These are phyloP conservation scores for Rubia yunnanensis DNA, from an alignment of 257 asterid genomes.

Conservation along the genomic window DNA sequence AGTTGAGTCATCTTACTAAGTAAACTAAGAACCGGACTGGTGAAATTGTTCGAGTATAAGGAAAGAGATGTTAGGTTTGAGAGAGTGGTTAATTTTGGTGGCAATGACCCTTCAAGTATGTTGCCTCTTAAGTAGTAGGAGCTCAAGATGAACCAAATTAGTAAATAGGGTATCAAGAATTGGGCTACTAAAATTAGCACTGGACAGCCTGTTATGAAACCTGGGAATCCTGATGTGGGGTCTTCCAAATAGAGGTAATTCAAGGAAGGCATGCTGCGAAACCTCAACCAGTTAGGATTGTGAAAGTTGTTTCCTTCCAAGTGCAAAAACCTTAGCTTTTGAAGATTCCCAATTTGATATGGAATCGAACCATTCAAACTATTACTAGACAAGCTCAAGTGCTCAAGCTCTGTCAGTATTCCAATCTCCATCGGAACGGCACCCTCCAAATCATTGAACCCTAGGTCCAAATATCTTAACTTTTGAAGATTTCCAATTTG, in stretches of 20 bases:
- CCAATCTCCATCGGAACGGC: too few species aligned
- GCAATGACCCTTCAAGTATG: constrained; percentile 39
- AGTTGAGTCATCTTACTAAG: constrained; percentile 28
- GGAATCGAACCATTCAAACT: constrained; percentile 49
- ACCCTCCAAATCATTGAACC: too few species aligned
- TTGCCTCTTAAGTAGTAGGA: constrained; percentile 38
- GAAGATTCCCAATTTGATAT: constrained; percentile 48
- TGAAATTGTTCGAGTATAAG: constrained; percentile 31
- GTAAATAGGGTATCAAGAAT: constrained; percentile 49
- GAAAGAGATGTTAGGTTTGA: constrained; percentile 38
- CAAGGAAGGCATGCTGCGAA: constrained; percentile 41
- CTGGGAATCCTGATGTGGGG: constrained; percentile 44
- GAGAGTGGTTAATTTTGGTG: constrained; percentile 36
- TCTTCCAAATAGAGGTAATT: constrained; percentile 35
- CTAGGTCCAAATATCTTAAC: constrained; percentile 44
- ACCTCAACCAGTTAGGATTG: constrained; percentile 53
- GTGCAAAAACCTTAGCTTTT: constrained; percentile 41
- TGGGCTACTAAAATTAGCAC: constrained; percentile 37
- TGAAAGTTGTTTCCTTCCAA: constrained; percentile 49
- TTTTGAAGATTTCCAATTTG: constrained; percentile 54
- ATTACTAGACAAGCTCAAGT: too few species aligned
- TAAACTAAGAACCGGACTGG: constrained; percentile 40
- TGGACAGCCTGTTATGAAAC: constrained; percentile 39
- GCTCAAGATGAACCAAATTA: constrained; percentile 40
- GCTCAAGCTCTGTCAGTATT: too few species aligned